Evolutionary conservation across 768 basidiomycete genomes (phyloP).

Genomic region (Goffeauzyma gilvescens): DNA sequence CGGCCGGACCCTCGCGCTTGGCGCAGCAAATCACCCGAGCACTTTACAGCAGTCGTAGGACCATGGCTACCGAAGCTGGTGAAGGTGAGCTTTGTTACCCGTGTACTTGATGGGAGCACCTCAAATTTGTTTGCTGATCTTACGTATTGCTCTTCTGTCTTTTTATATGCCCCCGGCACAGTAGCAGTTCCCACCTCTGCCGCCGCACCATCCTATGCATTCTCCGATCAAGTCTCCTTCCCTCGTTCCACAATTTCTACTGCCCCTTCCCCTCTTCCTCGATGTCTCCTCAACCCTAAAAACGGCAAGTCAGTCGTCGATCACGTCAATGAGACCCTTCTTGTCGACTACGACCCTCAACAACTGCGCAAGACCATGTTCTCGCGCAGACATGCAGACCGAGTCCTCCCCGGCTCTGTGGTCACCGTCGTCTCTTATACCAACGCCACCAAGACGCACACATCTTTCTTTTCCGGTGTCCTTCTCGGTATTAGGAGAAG

Average conservation of each 20-base stretch:
- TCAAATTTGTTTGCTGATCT: neutral
- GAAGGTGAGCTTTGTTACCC: no score
- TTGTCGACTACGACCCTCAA: conserved; percentile 42
- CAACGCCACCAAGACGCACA: conserved; percentile 51
- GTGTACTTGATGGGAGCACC: no score
- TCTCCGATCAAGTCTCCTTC: conserved; percentile 13
- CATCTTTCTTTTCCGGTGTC: conserved; percentile 57
- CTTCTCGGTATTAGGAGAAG: conserved; percentile 50
- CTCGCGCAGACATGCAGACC: conserved; percentile 46
- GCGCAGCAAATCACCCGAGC: no score
- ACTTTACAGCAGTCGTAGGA: no score
- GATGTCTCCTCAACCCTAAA: conserved; percentile 16
- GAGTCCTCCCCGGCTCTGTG: conserved; percentile 67
- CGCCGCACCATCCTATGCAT: conserved; percentile 13
- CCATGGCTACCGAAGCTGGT: no score
- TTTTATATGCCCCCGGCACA: no score
- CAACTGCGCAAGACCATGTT: conserved; percentile 51
- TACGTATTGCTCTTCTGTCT: neutral
- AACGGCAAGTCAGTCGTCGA: conserved; percentile 22
- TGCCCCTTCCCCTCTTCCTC: conserved; percentile 5
- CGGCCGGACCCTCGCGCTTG: no score
- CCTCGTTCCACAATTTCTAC: conserved; percentile 7
- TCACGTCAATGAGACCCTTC: conserved; percentile 39
- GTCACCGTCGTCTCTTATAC: conserved; percentile 47
- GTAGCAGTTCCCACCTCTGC: no score